Base-by-base conservation (phyloP, 129 eudicot species). In the Flaveria robusta region DNA sequence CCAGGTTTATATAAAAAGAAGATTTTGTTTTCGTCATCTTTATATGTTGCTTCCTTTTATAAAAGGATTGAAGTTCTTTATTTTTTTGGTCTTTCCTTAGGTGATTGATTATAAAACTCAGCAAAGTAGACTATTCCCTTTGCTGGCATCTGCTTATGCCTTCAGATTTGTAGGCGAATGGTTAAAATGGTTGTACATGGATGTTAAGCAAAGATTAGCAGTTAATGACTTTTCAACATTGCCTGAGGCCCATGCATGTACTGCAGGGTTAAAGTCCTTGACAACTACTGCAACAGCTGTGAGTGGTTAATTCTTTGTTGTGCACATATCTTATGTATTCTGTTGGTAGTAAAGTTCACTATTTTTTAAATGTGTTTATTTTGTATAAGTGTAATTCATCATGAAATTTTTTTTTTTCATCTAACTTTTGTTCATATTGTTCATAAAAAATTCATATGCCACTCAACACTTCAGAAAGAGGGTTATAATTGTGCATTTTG, bases 61-160 rank as follows among this genome's bases (percentile, higher is more conserved):
- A 24, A 26, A 49, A 7, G 29, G 71, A 60, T 51, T 29, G 2
- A 60, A 66, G 13, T 24, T 43, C 13, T 19, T 80, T 60, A 4
- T 58, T 1, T 29, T 20, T 78, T n/a, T 20, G 68, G 58, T 45
- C 31, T 73, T 20, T 6, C 4, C 31, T 39, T 64, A 95, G 99
- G 99, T 91, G 82, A 89, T 95, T 82, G 99, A 95, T 75, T 95
- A 95, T 69, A 95, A 87, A 77, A 95, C 99, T 77, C 97, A 91
- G 85, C 99, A 95, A 82, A 87, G 83, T 81, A 84, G 99, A 82
- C 96, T 95, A 69, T 95, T 95, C 82, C 99, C 99, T 18, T 74
- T 95, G 89, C 78, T 95, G 78, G 99, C 99, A 74, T 91, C 99
- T 67, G 99, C 96, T 15, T 95, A 91, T 84, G 99, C 99, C 87